phyloP scores from a whole-genome alignment of 2,329 filamentous ascomycete species.

The Claviceps spartinae region DNA sequence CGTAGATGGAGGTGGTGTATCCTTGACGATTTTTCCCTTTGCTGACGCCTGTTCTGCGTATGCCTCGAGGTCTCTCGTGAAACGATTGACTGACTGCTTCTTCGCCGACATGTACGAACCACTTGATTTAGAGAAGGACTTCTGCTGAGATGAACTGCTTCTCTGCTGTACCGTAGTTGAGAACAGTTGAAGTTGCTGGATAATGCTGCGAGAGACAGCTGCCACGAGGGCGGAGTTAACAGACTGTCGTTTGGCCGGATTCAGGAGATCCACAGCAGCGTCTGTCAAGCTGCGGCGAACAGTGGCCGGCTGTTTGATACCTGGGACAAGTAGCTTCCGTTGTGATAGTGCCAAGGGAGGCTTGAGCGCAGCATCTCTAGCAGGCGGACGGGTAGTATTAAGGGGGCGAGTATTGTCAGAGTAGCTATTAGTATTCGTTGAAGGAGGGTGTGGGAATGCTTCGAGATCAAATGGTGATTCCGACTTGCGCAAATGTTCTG shows the following conservation, averaged over 20 bases:
- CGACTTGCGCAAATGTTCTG: slow-evolving; percentile 2
- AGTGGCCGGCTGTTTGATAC: not conserved
- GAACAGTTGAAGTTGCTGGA: slow-evolving; percentile 30
- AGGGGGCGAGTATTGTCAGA: not conserved
- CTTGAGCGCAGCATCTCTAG: not conserved
- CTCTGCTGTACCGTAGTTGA: slow-evolving; percentile 11
- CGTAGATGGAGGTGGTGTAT: slow-evolving; percentile 26
- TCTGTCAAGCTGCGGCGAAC: slow-evolving; percentile 7
- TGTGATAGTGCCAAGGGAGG: slow-evolving; percentile 4
- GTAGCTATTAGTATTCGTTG: slow-evolving; percentile 1
- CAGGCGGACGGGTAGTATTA: not conserved
- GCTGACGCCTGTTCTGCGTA: slow-evolving; percentile 22
- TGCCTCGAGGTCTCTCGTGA: slow-evolving; percentile 17
- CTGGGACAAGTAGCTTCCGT: slow-evolving; percentile 2
- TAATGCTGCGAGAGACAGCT: slow-evolving; percentile 30
- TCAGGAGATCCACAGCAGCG: slow-evolving; percentile 6
- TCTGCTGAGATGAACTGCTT: not conserved
- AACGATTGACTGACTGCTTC: slow-evolving; percentile 25
- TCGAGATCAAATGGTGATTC: slow-evolving; percentile 12
- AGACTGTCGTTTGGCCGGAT: slow-evolving; percentile 17
- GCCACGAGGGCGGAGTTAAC: slow-evolving; percentile 28
- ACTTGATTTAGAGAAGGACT: slow-evolving; percentile 2
- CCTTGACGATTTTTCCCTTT: slow-evolving; percentile 23
- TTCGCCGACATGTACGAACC: slow-evolving; percentile 30
- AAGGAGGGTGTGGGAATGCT: slow-evolving; percentile 12